phyloP scores from a whole-genome alignment of 116 monocot species.

The Posidonia oceanica region DNA sequence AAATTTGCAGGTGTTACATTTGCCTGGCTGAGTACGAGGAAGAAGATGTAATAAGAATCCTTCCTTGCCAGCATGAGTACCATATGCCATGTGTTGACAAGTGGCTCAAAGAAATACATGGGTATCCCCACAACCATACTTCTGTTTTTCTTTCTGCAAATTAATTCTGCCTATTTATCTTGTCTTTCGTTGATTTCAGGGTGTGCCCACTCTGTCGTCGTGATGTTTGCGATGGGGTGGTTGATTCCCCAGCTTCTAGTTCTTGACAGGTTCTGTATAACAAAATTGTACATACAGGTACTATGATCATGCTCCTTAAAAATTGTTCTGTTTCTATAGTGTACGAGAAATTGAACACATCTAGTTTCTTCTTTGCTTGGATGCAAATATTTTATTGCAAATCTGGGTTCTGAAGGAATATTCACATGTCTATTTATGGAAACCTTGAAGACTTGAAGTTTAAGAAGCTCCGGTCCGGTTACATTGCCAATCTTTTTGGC shows the following conservation, averaged over 20 bases:
- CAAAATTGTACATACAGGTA: background rate
- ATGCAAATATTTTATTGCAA: background rate
- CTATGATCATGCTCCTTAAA: background rate
- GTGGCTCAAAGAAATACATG: constrained; percentile 47
- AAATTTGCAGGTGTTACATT: constrained; percentile 32
- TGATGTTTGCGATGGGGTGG: constrained; percentile 20
- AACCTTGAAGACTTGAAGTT: no score
- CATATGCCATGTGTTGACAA: constrained; percentile 38
- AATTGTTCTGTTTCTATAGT: background rate
- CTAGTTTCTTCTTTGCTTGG: background rate
- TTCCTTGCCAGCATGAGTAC: constrained; percentile 42
- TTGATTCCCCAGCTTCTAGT: background rate
- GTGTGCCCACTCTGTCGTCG: constrained; percentile 41
- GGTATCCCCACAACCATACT: constrained; percentile 12
- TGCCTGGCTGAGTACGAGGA: constrained; percentile 40
- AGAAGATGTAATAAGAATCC: constrained; percentile 27
- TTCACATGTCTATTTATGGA: no score
- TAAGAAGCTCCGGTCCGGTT: no score
- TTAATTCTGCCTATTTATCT: background rate
- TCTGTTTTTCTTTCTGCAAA: background rate
- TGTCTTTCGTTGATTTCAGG: constrained; percentile 13
- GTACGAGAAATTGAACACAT: background rate
- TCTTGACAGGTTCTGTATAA: background rate
- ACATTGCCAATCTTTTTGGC: no score
- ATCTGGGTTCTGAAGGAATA: no score